phyloP scores from a whole-genome alignment of 139 green algal genomes.

The Nannochloris sp. region DNA sequence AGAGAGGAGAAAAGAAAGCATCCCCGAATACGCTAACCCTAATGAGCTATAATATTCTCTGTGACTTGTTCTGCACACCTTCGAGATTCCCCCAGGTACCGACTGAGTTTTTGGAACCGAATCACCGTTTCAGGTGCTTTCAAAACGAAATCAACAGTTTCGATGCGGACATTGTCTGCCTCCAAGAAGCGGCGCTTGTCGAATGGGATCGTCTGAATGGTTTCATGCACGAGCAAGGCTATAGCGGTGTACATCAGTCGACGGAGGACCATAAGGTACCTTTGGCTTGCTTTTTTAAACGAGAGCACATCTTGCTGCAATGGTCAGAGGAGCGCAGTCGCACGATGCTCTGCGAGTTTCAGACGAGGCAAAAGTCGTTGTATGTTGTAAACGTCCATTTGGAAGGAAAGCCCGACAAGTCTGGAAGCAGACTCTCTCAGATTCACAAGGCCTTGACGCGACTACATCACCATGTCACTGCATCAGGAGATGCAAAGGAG shows the following conservation, averaged over 20 bases:
- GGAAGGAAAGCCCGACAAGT: slow-evolving; percentile 43
- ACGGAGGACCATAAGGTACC: slow-evolving; percentile 5
- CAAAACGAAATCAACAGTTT: slow-evolving; percentile 32
- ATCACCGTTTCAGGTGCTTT: neutral
- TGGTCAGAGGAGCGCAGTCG: slow-evolving; percentile 42
- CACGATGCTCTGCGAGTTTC: slow-evolving; percentile 32
- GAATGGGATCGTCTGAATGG: slow-evolving; percentile 20
- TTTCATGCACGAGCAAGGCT: slow-evolving; percentile 26
- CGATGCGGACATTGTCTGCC: slow-evolving; percentile 35
- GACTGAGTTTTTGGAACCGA: neutral
- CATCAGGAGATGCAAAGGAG: neutral
- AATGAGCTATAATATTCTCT: slow-evolving; percentile 41
- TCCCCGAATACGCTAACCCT: slow-evolving; percentile 12
- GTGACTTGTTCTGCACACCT: slow-evolving; percentile 27
- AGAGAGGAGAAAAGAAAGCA: neutral
- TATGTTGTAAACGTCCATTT: slow-evolving; percentile 50
- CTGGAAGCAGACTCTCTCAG: slow-evolving; percentile 44
- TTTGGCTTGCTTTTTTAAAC: slow-evolving; percentile 20
- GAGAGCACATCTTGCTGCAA: slow-evolving; percentile 3
- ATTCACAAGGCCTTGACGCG: slow-evolving; percentile 34
- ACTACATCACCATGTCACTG: slow-evolving; percentile 26
- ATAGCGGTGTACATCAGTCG: slow-evolving; percentile 16
- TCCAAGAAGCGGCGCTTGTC: slow-evolving; percentile 40
- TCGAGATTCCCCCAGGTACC: slow-evolving; percentile 33
- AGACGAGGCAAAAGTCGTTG: slow-evolving; percentile 3